phyloP scores from a whole-genome alignment of 805 yeast genomes.

The Groenewaldozyma tartarivorans region DNA sequence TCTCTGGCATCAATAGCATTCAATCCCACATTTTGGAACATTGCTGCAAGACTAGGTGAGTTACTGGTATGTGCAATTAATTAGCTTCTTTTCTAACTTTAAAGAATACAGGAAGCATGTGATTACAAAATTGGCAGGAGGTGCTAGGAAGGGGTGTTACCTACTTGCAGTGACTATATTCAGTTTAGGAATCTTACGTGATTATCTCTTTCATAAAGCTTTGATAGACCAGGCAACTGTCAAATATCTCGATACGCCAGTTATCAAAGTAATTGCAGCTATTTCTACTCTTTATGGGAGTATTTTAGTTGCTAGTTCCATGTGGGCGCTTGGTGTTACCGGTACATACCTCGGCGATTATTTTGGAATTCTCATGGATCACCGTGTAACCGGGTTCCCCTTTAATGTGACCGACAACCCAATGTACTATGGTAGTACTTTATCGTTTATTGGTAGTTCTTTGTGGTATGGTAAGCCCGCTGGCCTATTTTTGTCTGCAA shows the following conservation, averaged over 20 bases:
- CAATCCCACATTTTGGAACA: constrained; percentile 95
- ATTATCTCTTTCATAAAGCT: constrained; percentile 60
- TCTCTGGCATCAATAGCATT: constrained; percentile 66
- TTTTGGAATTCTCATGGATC: constrained; percentile 88
- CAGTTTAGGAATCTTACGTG: constrained; percentile 75
- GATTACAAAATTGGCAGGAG: constrained; percentile 65
- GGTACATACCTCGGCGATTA: constrained; percentile 97
- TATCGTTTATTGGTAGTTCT: constrained; percentile 86
- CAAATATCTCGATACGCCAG: constrained; percentile 34
- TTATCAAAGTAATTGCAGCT: constrained; percentile 44
- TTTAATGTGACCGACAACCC: constrained; percentile 88
- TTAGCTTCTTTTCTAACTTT: not conserved
- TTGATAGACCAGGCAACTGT: constrained; percentile 62
- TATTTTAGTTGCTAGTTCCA: constrained; percentile 68
- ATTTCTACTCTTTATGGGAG: constrained; percentile 60
- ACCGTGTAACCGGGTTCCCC: constrained; percentile 87
- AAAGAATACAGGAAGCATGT: constrained; percentile 66
- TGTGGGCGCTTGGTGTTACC: constrained; percentile 89
- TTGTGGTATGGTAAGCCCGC: constrained; percentile 84
- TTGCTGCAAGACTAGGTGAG: constrained; percentile 62
- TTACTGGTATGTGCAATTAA: constrained; percentile 3
- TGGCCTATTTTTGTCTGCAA: constrained; percentile 61
- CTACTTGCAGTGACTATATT: constrained; percentile 74
- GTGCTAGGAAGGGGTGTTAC: constrained; percentile 73
- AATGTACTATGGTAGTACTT: constrained; percentile 89